Conservation (phyloP, 2,329 filamentous ascomycete species). For the Apiospora koreana region DNA sequence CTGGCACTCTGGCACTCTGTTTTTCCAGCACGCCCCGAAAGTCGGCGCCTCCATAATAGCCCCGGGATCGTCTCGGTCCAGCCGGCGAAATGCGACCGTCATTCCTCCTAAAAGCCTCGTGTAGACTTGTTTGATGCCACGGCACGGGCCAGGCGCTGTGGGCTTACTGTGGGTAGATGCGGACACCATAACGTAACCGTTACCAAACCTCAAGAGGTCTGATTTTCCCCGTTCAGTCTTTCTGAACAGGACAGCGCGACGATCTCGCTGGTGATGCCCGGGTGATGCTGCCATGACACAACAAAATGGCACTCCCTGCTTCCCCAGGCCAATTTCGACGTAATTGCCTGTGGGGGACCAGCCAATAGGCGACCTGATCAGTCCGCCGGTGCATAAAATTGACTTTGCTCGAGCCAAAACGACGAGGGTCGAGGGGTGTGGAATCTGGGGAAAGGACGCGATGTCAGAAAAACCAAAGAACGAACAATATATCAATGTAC, state of each 20-base stretch:
- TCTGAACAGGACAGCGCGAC: not conserved
- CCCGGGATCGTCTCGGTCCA: not conserved
- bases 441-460: not conserved
- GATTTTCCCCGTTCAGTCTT: not conserved
- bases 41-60: not conserved
- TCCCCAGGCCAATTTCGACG: not conserved
- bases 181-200: conserved; percentile 2
- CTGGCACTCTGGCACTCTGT: not conserved
- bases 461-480: not conserved
- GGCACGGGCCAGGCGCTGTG: not conserved
- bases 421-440: not conserved
- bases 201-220: not conserved
- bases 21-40: not conserved
- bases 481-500: not conserved
- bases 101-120: not conserved
- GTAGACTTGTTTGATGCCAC: conserved; percentile 5
- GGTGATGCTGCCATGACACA: not conserved
- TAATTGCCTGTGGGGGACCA: not conserved
- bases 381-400: not conserved
- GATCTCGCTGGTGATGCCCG: not conserved
- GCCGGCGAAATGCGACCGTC: conserved; percentile 1
- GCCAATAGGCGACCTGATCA: not conserved
- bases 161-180: not conserved
- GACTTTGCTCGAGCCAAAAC: not conserved
- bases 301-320: not conserved